phyloP scores from a whole-genome alignment of 2,329 filamentous ascomycete genomes.

The Pseudocercospora eumusae region DNA sequence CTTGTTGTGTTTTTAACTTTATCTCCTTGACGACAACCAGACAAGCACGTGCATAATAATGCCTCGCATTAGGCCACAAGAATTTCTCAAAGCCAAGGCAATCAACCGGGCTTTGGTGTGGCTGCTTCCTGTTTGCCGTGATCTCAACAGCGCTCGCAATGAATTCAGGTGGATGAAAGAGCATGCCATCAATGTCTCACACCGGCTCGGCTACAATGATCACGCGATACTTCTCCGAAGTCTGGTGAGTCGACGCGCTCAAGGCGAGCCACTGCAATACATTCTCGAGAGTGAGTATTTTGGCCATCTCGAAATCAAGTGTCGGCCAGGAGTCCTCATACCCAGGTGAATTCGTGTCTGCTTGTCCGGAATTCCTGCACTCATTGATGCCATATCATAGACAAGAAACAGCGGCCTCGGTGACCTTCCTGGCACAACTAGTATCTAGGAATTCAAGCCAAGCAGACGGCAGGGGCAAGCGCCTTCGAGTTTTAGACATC shows the following conservation, averaged over 20 bases:
- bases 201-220: slow-evolving; percentile 25
- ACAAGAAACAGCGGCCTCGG: slow-evolving; percentile 50
- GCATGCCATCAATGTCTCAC: slow-evolving; percentile 46
- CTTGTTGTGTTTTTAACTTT: background rate
- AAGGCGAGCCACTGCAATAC: slow-evolving; percentile 84
- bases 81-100: slow-evolving; percentile 32
- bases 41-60: no score
- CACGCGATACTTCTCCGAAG: slow-evolving; percentile 35
- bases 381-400: slow-evolving; percentile 35
- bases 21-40: slow-evolving; percentile 1
- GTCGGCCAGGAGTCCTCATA: slow-evolving; percentile 77
- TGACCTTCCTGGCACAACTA: slow-evolving; percentile 38
- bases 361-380: slow-evolving; percentile 14
- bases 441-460: slow-evolving; percentile 27
- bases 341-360: slow-evolving; percentile 59
- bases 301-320: slow-evolving; percentile 76
- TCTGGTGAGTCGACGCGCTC: slow-evolving; percentile 45
- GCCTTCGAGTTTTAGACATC: slow-evolving; percentile 72
- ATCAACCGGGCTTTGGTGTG: slow-evolving; percentile 52
- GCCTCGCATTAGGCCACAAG: slow-evolving; percentile 37
- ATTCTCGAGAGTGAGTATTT: slow-evolving; percentile 87
- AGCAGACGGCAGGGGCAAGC: slow-evolving; percentile 6
- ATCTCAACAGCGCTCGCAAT: slow-evolving; percentile 62
- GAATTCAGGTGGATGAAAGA: slow-evolving; percentile 74
- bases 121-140: slow-evolving; percentile 65